Conservation (phyloP, 2,329 filamentous ascomycete genomes). For the Aquanectria penicillioides region DNA sequence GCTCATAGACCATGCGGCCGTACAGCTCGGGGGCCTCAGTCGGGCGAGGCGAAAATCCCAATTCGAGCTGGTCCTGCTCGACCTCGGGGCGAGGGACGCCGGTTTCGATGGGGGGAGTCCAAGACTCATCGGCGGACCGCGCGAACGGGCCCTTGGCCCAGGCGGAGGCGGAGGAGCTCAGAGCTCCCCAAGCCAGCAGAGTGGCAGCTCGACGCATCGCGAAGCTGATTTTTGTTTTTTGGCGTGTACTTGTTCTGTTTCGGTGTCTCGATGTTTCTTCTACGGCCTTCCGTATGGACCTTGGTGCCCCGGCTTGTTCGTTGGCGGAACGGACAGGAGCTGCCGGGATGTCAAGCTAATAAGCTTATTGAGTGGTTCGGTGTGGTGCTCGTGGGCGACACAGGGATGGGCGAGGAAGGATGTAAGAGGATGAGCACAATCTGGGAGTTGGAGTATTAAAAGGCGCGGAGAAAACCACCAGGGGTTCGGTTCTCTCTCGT, state of each 20-base stretch:
- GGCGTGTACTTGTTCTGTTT: not conserved
- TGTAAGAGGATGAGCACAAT: no score
- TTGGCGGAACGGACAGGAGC: no score
- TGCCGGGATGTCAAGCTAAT: no score
- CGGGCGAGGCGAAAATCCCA: slow-evolving; percentile 46
- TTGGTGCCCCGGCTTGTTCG: no score
- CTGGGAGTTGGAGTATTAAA: no score
- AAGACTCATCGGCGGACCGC: slow-evolving; percentile 39
- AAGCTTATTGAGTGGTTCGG: no score
- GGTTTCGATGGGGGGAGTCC: slow-evolving; percentile 44
- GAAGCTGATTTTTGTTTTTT: not conserved
- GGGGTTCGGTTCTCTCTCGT: no score
- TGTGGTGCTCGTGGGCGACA: no score
- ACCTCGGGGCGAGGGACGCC: slow-evolving; percentile 19
- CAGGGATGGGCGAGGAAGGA: no score
- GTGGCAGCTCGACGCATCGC: slow-evolving; percentile 32
- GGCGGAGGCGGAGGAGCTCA: slow-evolving; percentile 36
- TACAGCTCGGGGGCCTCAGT: slow-evolving; percentile 43
- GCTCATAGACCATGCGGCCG: slow-evolving; percentile 44
- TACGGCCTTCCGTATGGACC: no score
- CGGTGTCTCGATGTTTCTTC: not conserved
- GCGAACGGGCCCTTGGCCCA: slow-evolving; percentile 34
- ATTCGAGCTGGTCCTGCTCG: slow-evolving; percentile 37
- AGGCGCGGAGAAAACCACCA: no score
- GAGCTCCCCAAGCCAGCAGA: slow-evolving; percentile 38